phyloP scores from a whole-genome alignment of 2,329 filamentous ascomycete genomes.

The Pseudopyricularia cyperi region DNA sequence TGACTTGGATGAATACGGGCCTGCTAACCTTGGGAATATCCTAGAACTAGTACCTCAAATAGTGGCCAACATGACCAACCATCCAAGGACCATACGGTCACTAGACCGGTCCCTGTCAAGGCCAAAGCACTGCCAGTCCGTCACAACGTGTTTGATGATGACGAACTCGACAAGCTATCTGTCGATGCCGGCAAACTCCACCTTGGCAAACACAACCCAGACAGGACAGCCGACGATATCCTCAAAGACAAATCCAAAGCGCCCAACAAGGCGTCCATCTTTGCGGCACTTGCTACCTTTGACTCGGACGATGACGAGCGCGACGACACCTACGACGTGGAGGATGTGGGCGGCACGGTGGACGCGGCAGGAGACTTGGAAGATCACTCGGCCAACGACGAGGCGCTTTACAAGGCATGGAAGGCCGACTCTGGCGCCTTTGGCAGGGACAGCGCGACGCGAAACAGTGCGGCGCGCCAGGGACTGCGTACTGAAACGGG shows the following conservation, averaged over 20 bases:
- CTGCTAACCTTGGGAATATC: not conserved
- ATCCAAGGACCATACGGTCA: conserved; percentile 9
- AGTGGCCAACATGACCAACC: conserved; percentile 10
- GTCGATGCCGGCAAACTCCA: conserved; percentile 57
- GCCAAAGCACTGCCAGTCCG: conserved; percentile 43
- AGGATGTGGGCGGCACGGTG: conserved; percentile 81
- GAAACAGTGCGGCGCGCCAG: conserved; percentile 47
- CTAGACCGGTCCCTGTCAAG: conserved; percentile 39
- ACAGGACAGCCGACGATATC: conserved; percentile 57
- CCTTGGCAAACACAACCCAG: conserved; percentile 58
- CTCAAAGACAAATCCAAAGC: conserved; percentile 51
- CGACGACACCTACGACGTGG: conserved; percentile 91
- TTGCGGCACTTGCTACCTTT: conserved; percentile 78
- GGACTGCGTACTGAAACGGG: conserved; percentile 63
- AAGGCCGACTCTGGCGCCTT: conserved; percentile 54
- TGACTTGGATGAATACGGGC: not conserved
- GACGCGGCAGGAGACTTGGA: conserved; percentile 52
- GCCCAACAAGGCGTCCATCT: conserved; percentile 71
- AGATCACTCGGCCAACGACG: conserved; percentile 45
- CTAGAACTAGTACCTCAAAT: conserved; percentile 5
- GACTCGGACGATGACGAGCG: conserved; percentile 92
- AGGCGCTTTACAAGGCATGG: conserved; percentile 61
- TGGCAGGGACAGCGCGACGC: conserved; percentile 55
- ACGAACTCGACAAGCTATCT: conserved; percentile 62
- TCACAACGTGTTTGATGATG: conserved; percentile 67